These are phyloP conservation scores for Elsinoe arachidis DNA, from an alignment of 2,329 filamentous ascomycete species.

Conservation along the genomic window DNA sequence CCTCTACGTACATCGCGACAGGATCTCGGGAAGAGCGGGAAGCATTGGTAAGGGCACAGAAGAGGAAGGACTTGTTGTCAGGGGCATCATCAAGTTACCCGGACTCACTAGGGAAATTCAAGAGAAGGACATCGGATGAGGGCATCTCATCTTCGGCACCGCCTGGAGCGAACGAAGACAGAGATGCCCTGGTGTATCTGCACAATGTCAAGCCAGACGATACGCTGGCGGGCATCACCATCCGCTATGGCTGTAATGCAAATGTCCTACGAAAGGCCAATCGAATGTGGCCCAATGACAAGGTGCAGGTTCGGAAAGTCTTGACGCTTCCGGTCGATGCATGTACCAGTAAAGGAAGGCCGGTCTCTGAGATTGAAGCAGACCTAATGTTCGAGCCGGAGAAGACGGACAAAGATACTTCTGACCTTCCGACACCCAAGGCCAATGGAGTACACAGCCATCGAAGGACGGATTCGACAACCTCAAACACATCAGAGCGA, in stretches of 20 bases:
- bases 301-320: conserved; percentile 72
- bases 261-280: conserved; percentile 80
- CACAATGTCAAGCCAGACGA: conserved; percentile 77
- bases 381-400: conserved; percentile 7
- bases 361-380: conserved; percentile 31
- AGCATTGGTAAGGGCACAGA: conserved; percentile 40
- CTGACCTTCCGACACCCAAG: conserved; percentile 16
- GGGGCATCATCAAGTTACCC: conserved; percentile 30
- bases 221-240: conserved; percentile 82
- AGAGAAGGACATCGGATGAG: conserved; percentile 63
- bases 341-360: conserved; percentile 71
- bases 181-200: conserved; percentile 79
- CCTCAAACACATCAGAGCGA: conserved; percentile 27
- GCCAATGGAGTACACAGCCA: conserved; percentile 11
- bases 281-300: conserved; percentile 89
- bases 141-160: conserved; percentile 38
- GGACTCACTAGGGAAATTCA: conserved; percentile 43
- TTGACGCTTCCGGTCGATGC: conserved; percentile 82
- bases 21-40: conserved; percentile 40
- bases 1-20: conserved; percentile 32
- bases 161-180: conserved; percentile 50
- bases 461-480: conserved; percentile 27
- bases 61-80: conserved; percentile 40
- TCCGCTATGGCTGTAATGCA: conserved; percentile 80
- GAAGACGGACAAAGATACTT: background rate